Evolutionary conservation across 2,329 filamentous ascomycete species (phyloP).

Genomic region (Calonectria pteridis): DNA sequence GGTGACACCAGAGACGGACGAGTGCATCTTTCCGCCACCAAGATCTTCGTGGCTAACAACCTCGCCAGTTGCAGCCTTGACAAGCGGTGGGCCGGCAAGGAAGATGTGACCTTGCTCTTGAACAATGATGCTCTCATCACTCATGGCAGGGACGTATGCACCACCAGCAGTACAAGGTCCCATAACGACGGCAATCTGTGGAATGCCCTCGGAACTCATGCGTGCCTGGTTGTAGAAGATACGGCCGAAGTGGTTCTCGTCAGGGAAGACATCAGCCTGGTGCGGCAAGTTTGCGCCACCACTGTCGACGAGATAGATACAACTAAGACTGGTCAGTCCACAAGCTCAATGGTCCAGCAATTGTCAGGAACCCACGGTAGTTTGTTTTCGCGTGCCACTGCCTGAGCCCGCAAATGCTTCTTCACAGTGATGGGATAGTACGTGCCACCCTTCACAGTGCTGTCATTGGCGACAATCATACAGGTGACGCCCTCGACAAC

Average conservation of each 20-base stretch:
- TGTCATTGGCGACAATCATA: slow-evolving; percentile 95
- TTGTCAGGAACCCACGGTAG: slow-evolving; percentile 65
- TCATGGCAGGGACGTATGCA: slow-evolving; percentile 97
- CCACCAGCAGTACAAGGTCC: slow-evolving; percentile 96
- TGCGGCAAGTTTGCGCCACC: slow-evolving; percentile 95
- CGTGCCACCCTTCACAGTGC: slow-evolving; percentile 96
- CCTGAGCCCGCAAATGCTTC: slow-evolving; percentile 94
- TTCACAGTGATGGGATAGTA: slow-evolving; percentile 98
- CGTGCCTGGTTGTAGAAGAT: slow-evolving; percentile 99
- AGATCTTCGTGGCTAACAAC: slow-evolving; percentile 91
- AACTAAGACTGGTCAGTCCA: slow-evolving; percentile 59
- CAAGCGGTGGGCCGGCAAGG: slow-evolving; percentile 91
- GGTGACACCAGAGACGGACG: slow-evolving; percentile 90
- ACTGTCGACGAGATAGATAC: slow-evolving; percentile 96
- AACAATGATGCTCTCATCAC: slow-evolving; percentile 97
- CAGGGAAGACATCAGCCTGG: slow-evolving; percentile 95
- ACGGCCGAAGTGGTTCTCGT: slow-evolving; percentile 93
- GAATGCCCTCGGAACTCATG: slow-evolving; percentile 90
- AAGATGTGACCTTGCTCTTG: slow-evolving; percentile 98
- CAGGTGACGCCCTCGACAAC: slow-evolving; percentile 91
- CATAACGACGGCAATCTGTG: slow-evolving; percentile 96
- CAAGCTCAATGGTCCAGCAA: not conserved
- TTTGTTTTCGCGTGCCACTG: slow-evolving; percentile 89
- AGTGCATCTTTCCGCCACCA: slow-evolving; percentile 90
- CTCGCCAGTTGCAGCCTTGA: slow-evolving; percentile 96